Base-by-base conservation (phyloP, 108 stramenopile species). In the Stephanodiscus triporus region DNA sequence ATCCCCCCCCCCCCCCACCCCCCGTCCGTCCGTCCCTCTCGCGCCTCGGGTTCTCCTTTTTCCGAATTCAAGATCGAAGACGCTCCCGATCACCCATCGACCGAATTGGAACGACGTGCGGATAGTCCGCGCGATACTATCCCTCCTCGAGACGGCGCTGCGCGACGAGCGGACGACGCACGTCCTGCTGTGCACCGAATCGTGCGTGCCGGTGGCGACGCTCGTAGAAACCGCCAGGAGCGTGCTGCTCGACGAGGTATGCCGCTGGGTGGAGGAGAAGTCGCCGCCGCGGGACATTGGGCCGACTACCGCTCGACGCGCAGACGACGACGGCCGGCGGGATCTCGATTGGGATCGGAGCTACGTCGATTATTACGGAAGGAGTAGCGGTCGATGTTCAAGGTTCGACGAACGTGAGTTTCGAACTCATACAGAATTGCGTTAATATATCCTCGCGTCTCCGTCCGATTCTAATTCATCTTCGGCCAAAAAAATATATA, bases 31-130 rank as follows among this genome's bases (percentile, higher is more conserved):
- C 19, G 22, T 23, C 6, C 16, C 48, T 61, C 24, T 1, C 34
- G 20, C 38, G 29, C 65, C 40, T 66, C 22, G 43, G 22, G 2
- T 37, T 6, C 47, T 6, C 17, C 14, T 20, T 42, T 13, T 17
- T 56, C 20, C 1, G 27, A 54, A 14, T 40, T 37, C 29, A 10
- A 72, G 64, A 51, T 78, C 70, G 22, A 85, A 83, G 76, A 62
- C 70, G 32, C 23, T 85, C 6, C 67, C 80, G 8, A 48, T 76
- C 37, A 54, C 80, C 17, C 78, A 85, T 42, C 37, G 36, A 43
- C 84, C 84, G 19, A 66, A 82, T 27, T 85, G 84, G 84, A 85
- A 85, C 57, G 84, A 85, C 47, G 80, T 85, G 24, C 57, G 80
- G 27, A 64, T 85, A 29, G 67, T 85, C 9, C 72, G 77, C 22